Conservation (phyloP, 306 rosid genomes). For the Ziziphus jujuba region DNA sequence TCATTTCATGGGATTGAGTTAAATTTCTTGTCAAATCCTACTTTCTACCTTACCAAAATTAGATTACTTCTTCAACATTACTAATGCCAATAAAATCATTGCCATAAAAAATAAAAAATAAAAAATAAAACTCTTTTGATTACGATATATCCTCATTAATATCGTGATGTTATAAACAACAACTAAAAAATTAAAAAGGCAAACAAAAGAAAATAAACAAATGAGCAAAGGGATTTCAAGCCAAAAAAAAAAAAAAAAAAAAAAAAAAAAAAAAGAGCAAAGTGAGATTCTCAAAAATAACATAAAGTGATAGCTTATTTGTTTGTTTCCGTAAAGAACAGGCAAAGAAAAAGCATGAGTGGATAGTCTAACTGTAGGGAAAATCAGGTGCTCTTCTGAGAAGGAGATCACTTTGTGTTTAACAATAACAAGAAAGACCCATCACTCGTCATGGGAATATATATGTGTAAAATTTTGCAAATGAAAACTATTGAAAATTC, state of each 20-base stretch:
- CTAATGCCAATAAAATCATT: background rate
- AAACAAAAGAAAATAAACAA: slow-evolving; percentile 8
- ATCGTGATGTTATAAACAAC: too few relatives aligned
- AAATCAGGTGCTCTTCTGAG: slow-evolving; percentile 48
- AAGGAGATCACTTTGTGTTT: slow-evolving; percentile 46
- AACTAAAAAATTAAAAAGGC: background rate
- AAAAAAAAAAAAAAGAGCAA: slow-evolving; percentile 9
- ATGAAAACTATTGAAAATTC: too few relatives aligned
- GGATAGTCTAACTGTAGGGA: slow-evolving; percentile 42
- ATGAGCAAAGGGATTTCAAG: too few relatives aligned
- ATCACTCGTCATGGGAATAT: slow-evolving; percentile 4
- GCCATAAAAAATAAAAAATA: too few relatives aligned
- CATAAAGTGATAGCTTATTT: slow-evolving; percentile 25
- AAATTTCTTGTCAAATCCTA: background rate
- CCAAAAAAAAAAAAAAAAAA: too few relatives aligned
- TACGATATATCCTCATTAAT: background rate
- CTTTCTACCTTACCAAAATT: slow-evolving; percentile 8
- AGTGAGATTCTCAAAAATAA: slow-evolving; percentile 37
- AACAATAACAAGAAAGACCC: slow-evolving; percentile 1
- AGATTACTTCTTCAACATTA: background rate
- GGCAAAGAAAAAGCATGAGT: slow-evolving; percentile 36
- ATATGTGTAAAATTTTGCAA: background rate
- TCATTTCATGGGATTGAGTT: slow-evolving; percentile 7
- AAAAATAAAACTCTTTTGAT: slow-evolving; percentile 3
- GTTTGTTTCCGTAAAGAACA: slow-evolving; percentile 43